Percentiles rank a stretch among this genome's conserved stretches.
phyloP scores from a whole-genome alignment of 2,329 filamentous ascomycete genomes.

The Pseudogymnoascus sp. region DNA sequence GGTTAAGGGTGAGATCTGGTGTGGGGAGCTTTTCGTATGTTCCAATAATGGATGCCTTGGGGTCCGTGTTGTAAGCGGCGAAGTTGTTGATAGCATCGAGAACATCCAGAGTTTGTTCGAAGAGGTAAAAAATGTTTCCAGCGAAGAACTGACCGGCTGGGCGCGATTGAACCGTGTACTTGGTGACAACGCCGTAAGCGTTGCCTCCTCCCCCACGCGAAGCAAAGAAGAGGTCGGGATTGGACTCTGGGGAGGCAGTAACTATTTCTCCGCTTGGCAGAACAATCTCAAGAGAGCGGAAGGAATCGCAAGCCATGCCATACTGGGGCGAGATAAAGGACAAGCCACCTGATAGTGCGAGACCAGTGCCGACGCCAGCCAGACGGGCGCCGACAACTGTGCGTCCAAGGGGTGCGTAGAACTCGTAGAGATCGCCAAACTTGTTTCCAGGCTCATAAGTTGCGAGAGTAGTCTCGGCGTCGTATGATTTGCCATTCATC shows the following conservation, averaged over 20 bases:
- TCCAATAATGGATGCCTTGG: conserved; percentile 30
- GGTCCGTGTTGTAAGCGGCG: conserved; percentile 29
- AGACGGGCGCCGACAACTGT: not conserved
- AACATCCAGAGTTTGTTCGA: conserved; percentile 24
- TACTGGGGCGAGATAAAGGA: conserved; percentile 34
- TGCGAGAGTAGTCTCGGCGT: conserved; percentile 19
- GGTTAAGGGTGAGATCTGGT: conserved; percentile 25
- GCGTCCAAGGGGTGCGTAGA: not conserved
- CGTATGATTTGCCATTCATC: not conserved
- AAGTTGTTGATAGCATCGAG: conserved; percentile 28
- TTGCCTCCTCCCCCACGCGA: conserved; percentile 27
- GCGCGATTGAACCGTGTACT: conserved; percentile 24
- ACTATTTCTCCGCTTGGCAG: conserved; percentile 28
- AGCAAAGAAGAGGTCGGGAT: conserved; percentile 31
- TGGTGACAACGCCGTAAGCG: conserved; percentile 22
- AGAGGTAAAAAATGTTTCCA: conserved; percentile 26
- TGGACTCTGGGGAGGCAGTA: conserved; percentile 19
- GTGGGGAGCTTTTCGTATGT: conserved; percentile 30
- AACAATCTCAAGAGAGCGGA: conserved; percentile 35
- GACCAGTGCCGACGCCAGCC: not conserved
- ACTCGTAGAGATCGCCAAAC: not conserved
- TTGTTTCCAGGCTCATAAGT: conserved; percentile 27
- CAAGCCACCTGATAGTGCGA: conserved; percentile 27
- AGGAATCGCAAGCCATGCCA: conserved; percentile 45
- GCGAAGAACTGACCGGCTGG: conserved; percentile 25